phyloP scores from a whole-genome alignment of 495 filamentous ascomycete species.

The Penicillium manginii region DNA sequence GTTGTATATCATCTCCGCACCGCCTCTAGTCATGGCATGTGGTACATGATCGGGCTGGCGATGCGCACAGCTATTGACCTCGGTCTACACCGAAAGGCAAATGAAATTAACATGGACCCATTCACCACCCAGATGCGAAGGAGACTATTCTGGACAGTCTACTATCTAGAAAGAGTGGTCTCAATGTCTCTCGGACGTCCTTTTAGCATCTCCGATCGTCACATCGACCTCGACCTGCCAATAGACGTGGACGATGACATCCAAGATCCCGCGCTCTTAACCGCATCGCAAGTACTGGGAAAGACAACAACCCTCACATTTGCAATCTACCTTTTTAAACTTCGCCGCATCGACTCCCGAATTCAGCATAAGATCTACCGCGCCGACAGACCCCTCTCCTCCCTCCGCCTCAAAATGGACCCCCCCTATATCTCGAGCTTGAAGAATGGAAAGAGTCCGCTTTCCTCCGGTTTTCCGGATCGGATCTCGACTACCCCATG shows the following conservation, averaged over 20 bases:
- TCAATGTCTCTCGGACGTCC: constrained; percentile 56
- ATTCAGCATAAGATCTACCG: constrained; percentile 60
- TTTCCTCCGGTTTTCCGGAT: constrained; percentile 38
- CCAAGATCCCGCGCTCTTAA: constrained; percentile 45
- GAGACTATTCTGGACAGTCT: constrained; percentile 58
- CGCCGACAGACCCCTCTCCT: constrained; percentile 51
- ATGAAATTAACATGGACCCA: constrained; percentile 49
- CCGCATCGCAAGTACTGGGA: constrained; percentile 33
- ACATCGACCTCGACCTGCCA: constrained; percentile 56
- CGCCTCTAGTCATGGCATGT: constrained; percentile 56
- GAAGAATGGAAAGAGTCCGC: constrained; percentile 56
- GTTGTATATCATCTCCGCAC: constrained; percentile 57
- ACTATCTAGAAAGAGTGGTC: constrained; percentile 55
- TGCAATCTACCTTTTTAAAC: constrained; percentile 52
- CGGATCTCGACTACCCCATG: constrained; percentile 53
- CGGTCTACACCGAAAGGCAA: constrained; percentile 54
- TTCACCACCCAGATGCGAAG: constrained; percentile 53
- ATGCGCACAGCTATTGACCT: constrained; percentile 60
- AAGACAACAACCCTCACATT: constrained; percentile 51
- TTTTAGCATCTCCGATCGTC: constrained; percentile 54
- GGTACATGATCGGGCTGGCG: constrained; percentile 60
- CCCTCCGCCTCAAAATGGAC: constrained; percentile 53
- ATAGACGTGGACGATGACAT: constrained; percentile 52
- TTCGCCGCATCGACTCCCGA: constrained; percentile 55
- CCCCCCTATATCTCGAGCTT: constrained; percentile 50